These are phyloP conservation scores for Wallacemonas sp. DNA, from an alignment of 208 protist species.

Conservation along the genomic window DNA sequence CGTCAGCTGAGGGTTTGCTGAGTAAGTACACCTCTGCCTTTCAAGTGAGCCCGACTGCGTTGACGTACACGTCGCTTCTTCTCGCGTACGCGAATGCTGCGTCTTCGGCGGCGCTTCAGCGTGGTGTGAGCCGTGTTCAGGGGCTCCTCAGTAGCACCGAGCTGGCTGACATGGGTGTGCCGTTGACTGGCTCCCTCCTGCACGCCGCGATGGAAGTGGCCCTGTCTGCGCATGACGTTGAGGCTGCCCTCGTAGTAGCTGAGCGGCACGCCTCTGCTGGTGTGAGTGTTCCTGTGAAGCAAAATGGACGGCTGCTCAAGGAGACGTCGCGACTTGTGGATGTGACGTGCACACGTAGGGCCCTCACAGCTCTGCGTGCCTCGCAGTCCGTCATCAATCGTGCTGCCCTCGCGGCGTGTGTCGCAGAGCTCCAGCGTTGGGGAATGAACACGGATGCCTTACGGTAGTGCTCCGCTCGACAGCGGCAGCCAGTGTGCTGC, in stretches of 20 bases:
- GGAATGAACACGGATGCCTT: conserved; percentile 33
- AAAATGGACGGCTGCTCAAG: conserved; percentile 49
- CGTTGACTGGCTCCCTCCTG: conserved; percentile 28
- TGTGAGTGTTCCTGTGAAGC: conserved; percentile 46
- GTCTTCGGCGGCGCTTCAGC: conserved; percentile 17
- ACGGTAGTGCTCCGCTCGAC: no score
- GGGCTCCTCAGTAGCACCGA: conserved; percentile 21
- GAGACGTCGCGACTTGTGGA: conserved; percentile 40
- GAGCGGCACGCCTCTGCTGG: conserved; percentile 37
- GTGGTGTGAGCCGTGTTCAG: conserved; percentile 13
- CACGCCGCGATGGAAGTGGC: conserved; percentile 54
- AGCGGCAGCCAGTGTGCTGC: no score
- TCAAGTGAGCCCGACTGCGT: conserved; percentile 21
- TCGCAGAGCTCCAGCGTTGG: conserved; percentile 35
- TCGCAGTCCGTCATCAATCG: conserved; percentile 56
- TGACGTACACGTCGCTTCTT: conserved; percentile 52
- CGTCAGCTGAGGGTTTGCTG: conserved; percentile 42
- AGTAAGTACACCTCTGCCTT: conserved; percentile 30
- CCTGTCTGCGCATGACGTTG: conserved; percentile 52
- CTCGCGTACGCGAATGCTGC: conserved; percentile 27
- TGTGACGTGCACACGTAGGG: conserved; percentile 35
- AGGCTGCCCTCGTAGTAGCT: conserved; percentile 37
- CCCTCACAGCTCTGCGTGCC: conserved; percentile 37
- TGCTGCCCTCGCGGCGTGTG: conserved; percentile 42
- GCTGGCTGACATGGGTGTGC: conserved; percentile 26